Conservation (phyloP, 148 eudicot genomes). For the Dysphania ambrosioides region DNA sequence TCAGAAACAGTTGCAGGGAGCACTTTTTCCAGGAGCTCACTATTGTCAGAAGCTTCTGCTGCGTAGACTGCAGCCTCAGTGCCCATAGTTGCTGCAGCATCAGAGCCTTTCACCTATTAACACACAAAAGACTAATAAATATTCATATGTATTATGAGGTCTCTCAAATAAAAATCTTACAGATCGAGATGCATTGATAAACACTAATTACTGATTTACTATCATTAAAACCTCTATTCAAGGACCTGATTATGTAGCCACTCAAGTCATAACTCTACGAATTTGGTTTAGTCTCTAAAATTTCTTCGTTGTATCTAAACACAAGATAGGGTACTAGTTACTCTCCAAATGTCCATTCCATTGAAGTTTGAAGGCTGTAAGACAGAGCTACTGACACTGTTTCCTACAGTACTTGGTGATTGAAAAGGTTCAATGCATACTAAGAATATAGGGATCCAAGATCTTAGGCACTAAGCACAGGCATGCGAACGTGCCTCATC, state of each 20-base stretch:
- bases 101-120: slow-evolving; percentile 83
- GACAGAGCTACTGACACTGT: neutral
- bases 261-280: neutral
- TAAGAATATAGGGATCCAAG: neutral
- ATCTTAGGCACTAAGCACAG: neutral
- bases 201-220: neutral
- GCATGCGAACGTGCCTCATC: neutral
- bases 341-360: neutral
- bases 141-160: neutral
- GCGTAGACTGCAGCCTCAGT: slow-evolving; percentile 95
- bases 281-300: neutral
- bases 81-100: slow-evolving; percentile 84
- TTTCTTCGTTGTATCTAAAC: neutral
- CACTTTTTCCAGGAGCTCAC: slow-evolving; percentile 80
- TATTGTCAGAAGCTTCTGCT: slow-evolving; percentile 80
- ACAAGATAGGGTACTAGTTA: neutral
- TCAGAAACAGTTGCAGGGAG: slow-evolving; percentile 76
- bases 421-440: neutral
- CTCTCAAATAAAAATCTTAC: neutral
- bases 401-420: too few species aligned
- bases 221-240: neutral
- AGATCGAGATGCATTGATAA: neutral
- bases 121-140: neutral
- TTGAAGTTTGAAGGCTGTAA: neutral
- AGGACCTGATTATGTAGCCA: neutral